Base-by-base conservation (phyloP, 2,329 filamentous ascomycete genomes). In the Ilyonectria mors-panacis region DNA sequence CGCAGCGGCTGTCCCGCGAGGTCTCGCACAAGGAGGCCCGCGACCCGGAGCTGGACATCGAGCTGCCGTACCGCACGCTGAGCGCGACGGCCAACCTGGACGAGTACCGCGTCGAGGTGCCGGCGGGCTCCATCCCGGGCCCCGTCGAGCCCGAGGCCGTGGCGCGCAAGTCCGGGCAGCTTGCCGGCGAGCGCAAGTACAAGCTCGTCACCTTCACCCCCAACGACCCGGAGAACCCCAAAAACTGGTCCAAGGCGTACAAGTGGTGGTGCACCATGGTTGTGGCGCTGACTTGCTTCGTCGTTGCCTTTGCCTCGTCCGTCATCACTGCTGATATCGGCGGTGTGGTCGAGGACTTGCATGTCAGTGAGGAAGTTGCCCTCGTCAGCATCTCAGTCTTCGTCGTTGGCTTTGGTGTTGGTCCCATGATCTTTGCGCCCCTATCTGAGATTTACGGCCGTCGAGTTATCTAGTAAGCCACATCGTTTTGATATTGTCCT, bases 231-330 rank as follows among this genome's bases (percentile, higher is more conserved):
- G 92, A 91, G 70, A 95, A 95, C 75, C 93, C 94, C 0, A 95
- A 95, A 85, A 96, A 95, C 80, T 96, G 93, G 93, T 89, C 87
- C 63, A 94, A 94, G 79, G 83, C 81, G 1, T 92, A 84, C 79
- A 96, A 95, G 81, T 95, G 93, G 93, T 93, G 91, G 76, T 91
- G 89, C 76, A 97, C 94, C 26, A 94, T 97, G 91, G 89, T 94
- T 17, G 93, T 97, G 0, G 92, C 94, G 1, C 69, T 88, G 23
- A 93, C 91, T 2, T 94, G 92, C 76, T 94, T 94, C 76, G 90
- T 93, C 45, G 92, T 93, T 50, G 91, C 92, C 0, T 89, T 94
- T 64, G 84, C 85, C 26, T 94, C 91, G 55, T 89, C 90, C 58
- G 91, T 97, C 71, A 91, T 97, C 77, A 97, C 94, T 0, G 89